Evolutionary conservation across 1,139 yeast genomes (phyloP).

Genomic region (Candida sp.): DNA sequence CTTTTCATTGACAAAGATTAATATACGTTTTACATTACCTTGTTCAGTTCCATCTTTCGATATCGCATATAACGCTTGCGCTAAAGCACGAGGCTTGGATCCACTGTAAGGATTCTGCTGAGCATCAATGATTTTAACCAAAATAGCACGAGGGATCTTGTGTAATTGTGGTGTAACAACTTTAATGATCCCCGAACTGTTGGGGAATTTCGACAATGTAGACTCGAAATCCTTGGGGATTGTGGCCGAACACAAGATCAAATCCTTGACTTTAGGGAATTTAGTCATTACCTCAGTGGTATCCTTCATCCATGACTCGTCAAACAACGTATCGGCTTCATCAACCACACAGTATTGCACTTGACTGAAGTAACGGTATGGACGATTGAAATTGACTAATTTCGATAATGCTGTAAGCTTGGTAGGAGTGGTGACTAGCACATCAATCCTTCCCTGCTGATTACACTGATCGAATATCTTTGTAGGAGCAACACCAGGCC

Average conservation of each 20-base stretch:
- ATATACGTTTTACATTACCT: slow-evolving; percentile 74
- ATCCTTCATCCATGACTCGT: slow-evolving; percentile 71
- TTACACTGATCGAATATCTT: slow-evolving; percentile 44
- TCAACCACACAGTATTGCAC: slow-evolving; percentile 74
- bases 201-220: slow-evolving; percentile 63
- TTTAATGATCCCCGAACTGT: slow-evolving; percentile 44
- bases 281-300: slow-evolving; percentile 56
- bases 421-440: slow-evolving; percentile 82
- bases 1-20: slow-evolving; percentile 82
- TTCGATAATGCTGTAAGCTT: slow-evolving; percentile 49
- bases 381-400: slow-evolving; percentile 41
- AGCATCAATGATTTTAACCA: slow-evolving; percentile 74
- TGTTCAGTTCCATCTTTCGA: slow-evolving; percentile 79
- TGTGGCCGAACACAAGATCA: slow-evolving; percentile 86
- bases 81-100: slow-evolving; percentile 77
- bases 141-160: slow-evolving; percentile 72
- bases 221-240: slow-evolving; percentile 76
- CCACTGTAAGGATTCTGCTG: slow-evolving; percentile 75
- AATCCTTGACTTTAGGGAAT: slow-evolving; percentile 55
- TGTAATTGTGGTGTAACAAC: slow-evolving; percentile 83
- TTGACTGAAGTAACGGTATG: slow-evolving; percentile 43
- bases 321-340: slow-evolving; percentile 94
- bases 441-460: slow-evolving; percentile 56
- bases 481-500: slow-evolving; percentile 44
- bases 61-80: slow-evolving; percentile 86